A percentile compares a stretch with the other conserved stretches of the same genome.
These are phyloP conservation scores for Theileria orientalis DNA, from an alignment of 169 alveolate genomes.

Conservation along the genomic window DNA sequence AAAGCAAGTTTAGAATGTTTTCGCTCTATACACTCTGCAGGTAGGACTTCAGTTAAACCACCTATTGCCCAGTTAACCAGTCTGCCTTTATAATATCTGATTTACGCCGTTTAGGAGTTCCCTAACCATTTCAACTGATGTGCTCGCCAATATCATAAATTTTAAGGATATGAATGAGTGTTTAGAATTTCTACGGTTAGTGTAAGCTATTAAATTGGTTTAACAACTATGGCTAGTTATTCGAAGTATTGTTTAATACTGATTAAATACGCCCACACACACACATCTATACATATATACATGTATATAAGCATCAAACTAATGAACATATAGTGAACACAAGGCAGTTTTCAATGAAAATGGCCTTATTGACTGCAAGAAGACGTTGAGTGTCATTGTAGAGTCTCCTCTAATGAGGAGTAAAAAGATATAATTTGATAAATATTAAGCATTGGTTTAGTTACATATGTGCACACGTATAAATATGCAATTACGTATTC, in stretches of 20 bases:
- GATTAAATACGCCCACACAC: too few species aligned
- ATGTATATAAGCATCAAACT: background rate
- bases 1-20: conserved; percentile 50
- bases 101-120: too few species aligned
- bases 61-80: background rate
- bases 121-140: conserved; percentile 13
- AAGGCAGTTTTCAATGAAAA: conserved; percentile 17
- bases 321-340: conserved; percentile 33
- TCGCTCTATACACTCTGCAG: conserved; percentile 40
- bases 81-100: background rate
- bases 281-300: background rate
- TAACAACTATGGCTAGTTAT: too few species aligned
- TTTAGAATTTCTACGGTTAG: conserved; percentile 47
- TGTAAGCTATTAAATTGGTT: background rate
- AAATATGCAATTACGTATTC: background rate
- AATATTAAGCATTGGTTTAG: background rate
- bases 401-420: conserved; percentile 47
- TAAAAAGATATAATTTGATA: conserved; percentile 26
- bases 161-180: conserved; percentile 32
- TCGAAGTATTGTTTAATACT: too few species aligned
- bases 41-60: conserved; percentile 1
- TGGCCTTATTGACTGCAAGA: conserved; percentile 42
- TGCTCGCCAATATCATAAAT: conserved; percentile 18
- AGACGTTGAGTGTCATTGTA: conserved; percentile 26
- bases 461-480: background rate